phyloP scores from a whole-genome alignment of 2,329 filamentous ascomycete genomes.

The Colletotrichum spaethianum region DNA sequence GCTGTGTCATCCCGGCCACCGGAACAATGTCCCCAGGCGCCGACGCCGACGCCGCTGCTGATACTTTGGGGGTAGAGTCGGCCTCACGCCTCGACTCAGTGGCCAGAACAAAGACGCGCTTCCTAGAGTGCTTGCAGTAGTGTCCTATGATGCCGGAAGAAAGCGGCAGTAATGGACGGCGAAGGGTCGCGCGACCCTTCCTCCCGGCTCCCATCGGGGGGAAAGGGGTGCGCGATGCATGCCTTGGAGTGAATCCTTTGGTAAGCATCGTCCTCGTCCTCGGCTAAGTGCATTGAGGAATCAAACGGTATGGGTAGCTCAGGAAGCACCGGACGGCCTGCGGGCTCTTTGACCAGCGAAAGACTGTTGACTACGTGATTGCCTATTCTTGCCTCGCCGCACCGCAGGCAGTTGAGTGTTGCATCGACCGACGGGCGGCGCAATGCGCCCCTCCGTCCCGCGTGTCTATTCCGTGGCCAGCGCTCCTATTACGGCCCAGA shows the following conservation, averaged over 20 bases:
- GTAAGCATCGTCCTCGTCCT: not conserved
- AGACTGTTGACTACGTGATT: too few species aligned
- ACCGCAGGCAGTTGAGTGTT: slow-evolving; percentile 25
- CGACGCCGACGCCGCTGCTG: slow-evolving; percentile 14
- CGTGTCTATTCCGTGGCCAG: not conserved
- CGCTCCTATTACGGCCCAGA: slow-evolving; percentile 13
- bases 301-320: too few species aligned
- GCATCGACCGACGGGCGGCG: slow-evolving; percentile 17
- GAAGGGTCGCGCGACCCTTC: not conserved
- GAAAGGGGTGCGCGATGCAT: not conserved
- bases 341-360: too few species aligned
- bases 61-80: slow-evolving; percentile 18
- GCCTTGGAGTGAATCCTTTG: not conserved
- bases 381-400: slow-evolving; percentile 5
- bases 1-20: not conserved
- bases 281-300: not conserved
- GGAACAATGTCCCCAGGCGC: not conserved
- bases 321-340: too few species aligned
- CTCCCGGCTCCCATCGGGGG: not conserved
- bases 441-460: slow-evolving; percentile 3
- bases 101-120: slow-evolving; percentile 6
- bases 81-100: slow-evolving; percentile 26
- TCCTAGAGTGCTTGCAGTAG: slow-evolving; percentile 40
- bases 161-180: slow-evolving; percentile 26
- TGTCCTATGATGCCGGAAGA: slow-evolving; percentile 10